phyloP scores from a whole-genome alignment of 2,329 filamentous ascomycete species.

The Ophiosphaerella korrae region DNA sequence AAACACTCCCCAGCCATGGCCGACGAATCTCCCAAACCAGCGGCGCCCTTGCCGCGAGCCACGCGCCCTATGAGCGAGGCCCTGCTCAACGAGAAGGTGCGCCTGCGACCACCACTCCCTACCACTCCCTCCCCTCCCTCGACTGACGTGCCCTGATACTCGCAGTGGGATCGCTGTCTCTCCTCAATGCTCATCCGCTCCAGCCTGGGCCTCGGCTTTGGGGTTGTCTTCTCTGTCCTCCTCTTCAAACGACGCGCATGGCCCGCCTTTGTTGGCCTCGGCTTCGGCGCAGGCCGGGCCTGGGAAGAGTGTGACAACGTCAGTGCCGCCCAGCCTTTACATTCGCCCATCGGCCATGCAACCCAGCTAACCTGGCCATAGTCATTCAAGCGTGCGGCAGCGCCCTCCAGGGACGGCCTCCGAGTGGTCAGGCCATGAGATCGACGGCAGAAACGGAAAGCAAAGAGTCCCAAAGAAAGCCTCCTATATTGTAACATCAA shows the following conservation, averaged over 20 bases:
- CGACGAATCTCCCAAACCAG: conserved; percentile 60
- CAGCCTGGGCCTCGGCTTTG: conserved; percentile 92
- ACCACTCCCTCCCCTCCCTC: background rate
- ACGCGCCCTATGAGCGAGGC: conserved; percentile 91
- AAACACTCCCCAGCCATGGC: conserved; percentile 55
- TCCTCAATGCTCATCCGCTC: conserved; percentile 98
- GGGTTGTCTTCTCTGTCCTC: conserved; percentile 97
- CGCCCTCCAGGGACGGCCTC: conserved; percentile 55
- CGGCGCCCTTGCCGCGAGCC: conserved; percentile 70
- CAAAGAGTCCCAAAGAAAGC: conserved; percentile 3
- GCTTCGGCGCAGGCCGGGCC: conserved; percentile 93
- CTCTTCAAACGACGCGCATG: conserved; percentile 97
- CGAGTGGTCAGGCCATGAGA: conserved; percentile 53
- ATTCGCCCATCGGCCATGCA: background rate
- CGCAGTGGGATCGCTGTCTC: conserved; percentile 95
- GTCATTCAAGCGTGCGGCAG: conserved; percentile 59
- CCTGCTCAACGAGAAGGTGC: conserved; percentile 98
- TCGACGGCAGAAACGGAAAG: background rate
- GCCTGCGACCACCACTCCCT: conserved; percentile 2
- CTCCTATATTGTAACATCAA: conserved; percentile 21
- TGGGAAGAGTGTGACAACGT: conserved; percentile 96
- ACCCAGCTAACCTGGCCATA: conserved; percentile 21
- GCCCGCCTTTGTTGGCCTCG: conserved; percentile 92
- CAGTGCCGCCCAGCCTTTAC: conserved; percentile 26
- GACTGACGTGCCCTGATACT: background rate